Evolutionary conservation across 2,329 filamentous ascomycete species (phyloP).

Genomic region (Penicillium sp.): DNA sequence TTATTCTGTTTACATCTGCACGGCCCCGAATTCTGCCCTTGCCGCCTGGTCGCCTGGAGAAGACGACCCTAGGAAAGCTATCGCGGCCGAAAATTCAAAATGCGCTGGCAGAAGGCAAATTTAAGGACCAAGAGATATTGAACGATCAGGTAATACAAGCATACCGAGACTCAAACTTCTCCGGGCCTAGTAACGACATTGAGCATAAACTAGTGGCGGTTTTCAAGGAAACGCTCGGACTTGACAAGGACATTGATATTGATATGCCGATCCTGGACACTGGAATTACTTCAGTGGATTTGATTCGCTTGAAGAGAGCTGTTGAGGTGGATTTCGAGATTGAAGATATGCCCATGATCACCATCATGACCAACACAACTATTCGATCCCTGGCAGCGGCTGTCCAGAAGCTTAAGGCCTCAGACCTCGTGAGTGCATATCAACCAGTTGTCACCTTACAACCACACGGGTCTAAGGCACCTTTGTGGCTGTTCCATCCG

Average conservation of each 20-base stretch:
- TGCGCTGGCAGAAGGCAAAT: slow-evolving; percentile 30
- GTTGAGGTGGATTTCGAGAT: background rate
- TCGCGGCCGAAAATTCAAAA: slow-evolving; percentile 39
- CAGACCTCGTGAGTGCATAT: background rate
- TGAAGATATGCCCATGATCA: slow-evolving; percentile 1
- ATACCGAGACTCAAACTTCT: no score
- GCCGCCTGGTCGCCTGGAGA: slow-evolving; percentile 24
- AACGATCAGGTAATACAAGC: no score
- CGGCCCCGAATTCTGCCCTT: slow-evolving; percentile 26
- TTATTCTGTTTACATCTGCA: no score
- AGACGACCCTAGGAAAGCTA: slow-evolving; percentile 44
- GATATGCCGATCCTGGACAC: background rate
- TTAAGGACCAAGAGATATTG: slow-evolving; percentile 14
- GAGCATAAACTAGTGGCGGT: background rate
- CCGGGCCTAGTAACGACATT: background rate
- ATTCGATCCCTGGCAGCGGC: background rate
- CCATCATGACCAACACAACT: background rate
- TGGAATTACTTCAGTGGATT: slow-evolving; percentile 38
- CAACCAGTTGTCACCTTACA: slow-evolving; percentile 28
- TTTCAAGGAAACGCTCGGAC: background rate
- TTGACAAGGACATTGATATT: background rate
- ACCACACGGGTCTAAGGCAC: slow-evolving; percentile 22
- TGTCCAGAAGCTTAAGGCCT: background rate
- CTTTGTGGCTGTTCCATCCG: slow-evolving; percentile 37
- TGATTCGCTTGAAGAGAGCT: slow-evolving; percentile 27